These are phyloP conservation scores for Pichia inconspicua DNA, from an alignment of 1,139 yeast genomes.

Conservation along the genomic window DNA sequence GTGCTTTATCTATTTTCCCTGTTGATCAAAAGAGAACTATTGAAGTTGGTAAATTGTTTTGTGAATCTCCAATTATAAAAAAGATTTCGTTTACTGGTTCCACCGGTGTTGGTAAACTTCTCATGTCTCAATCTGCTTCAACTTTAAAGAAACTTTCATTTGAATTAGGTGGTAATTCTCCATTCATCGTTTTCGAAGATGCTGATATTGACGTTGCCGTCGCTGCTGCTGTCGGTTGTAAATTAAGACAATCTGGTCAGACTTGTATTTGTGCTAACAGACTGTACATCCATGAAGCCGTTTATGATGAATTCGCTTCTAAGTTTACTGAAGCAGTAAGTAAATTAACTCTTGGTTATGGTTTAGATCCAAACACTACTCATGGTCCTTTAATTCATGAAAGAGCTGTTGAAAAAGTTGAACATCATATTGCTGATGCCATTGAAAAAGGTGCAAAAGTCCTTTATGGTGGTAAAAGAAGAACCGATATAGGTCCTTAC, in stretches of 20 bases:
- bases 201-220: slow-evolving; percentile 77
- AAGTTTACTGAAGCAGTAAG: slow-evolving; percentile 47
- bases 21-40: slow-evolving; percentile 47
- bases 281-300: slow-evolving; percentile 56
- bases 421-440: slow-evolving; percentile 71
- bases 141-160: slow-evolving; percentile 80
- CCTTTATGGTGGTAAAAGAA: slow-evolving; percentile 57
- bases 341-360: slow-evolving; percentile 62
- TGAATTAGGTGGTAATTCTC: slow-evolving; percentile 94
- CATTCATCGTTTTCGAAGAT: slow-evolving; percentile 82
- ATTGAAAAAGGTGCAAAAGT: slow-evolving; percentile 64
- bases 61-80: slow-evolving; percentile 62
- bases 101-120: slow-evolving; percentile 72
- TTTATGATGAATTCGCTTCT: slow-evolving; percentile 53
- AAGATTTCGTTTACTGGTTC: slow-evolving; percentile 95
- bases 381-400: slow-evolving; percentile 82
- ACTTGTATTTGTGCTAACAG: slow-evolving; percentile 83
- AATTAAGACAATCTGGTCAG: slow-evolving; percentile 73
- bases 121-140: slow-evolving; percentile 72
- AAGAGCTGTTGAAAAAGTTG: slow-evolving; percentile 63
- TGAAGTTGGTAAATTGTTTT: slow-evolving; percentile 59
- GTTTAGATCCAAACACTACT: slow-evolving; percentile 56
- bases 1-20: slow-evolving; percentile 63
- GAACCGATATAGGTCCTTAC: slow-evolving; percentile 58
- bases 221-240: slow-evolving; percentile 59